Conservation (phyloP, 1,139 yeast genomes). For the Suhomyces chickasaworum region DNA sequence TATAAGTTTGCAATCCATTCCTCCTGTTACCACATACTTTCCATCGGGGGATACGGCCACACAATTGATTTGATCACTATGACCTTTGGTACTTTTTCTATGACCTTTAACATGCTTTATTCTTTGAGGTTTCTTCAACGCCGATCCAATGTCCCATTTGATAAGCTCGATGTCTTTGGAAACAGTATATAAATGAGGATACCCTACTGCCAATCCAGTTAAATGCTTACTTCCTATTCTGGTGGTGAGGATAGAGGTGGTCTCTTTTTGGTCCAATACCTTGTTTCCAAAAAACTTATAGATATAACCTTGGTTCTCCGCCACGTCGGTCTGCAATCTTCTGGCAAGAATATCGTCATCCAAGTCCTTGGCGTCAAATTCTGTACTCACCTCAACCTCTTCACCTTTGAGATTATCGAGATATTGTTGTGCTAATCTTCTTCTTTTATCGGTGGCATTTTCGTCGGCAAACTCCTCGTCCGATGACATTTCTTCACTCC, state of each 20-base stretch:
- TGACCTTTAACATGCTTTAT: constrained; percentile 71
- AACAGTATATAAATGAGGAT: constrained; percentile 73
- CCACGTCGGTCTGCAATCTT: constrained; percentile 84
- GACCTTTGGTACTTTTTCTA: constrained; percentile 59
- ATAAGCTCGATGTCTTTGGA: constrained; percentile 81
- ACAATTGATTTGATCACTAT: constrained; percentile 71
- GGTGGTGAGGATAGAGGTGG: constrained; percentile 36
- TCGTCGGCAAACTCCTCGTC: constrained; percentile 76
- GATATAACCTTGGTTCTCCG: constrained; percentile 82
- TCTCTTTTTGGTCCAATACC: constrained; percentile 44
- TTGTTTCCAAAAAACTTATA: constrained; percentile 66
- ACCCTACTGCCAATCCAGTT: constrained; percentile 53
- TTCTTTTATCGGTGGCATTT: constrained; percentile 88
- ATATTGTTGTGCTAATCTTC: constrained; percentile 92
- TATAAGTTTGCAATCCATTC: constrained; percentile 74
- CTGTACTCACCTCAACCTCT: constrained; percentile 49
- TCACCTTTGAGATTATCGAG: constrained; percentile 73
- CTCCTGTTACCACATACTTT: constrained; percentile 86
- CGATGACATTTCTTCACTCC: constrained; percentile 47
- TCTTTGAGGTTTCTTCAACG: constrained; percentile 50
- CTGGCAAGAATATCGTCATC: constrained; percentile 83
- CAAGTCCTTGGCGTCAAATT: constrained; percentile 88
- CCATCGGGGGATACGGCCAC: constrained; percentile 91
- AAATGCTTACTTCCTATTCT: constrained; percentile 62
- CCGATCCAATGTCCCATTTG: constrained; percentile 59